A percentile compares a stretch with the other conserved stretches of the same genome.
Evolutionary conservation across 108 stramenopile species (phyloP).

Genomic region (Thalassiosira profunda): DNA sequence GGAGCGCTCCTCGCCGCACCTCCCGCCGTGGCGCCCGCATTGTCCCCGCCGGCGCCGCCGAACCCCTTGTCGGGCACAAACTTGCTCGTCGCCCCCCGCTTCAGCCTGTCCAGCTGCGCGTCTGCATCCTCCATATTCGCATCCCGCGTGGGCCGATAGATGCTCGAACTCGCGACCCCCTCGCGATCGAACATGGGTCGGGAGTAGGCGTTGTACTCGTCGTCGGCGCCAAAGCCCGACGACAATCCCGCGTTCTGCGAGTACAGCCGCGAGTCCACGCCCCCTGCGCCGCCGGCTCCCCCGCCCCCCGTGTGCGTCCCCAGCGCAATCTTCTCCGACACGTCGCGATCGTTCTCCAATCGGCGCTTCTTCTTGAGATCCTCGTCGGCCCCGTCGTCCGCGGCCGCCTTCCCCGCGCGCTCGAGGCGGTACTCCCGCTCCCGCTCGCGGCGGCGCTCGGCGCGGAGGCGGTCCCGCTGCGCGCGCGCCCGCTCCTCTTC

Average conservation of each 20-base stretch:
- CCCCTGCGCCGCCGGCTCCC: constrained; percentile 79
- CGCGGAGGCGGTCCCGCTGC: constrained; percentile 94
- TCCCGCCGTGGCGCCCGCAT: constrained; percentile 50
- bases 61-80: constrained; percentile 90
- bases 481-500: constrained; percentile 75
- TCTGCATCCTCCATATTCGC: constrained; percentile 82
- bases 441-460: constrained; percentile 92
- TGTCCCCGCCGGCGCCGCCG: constrained; percentile 85
- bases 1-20: constrained; percentile 82
- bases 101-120: constrained; percentile 78
- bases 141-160: constrained; percentile 94
- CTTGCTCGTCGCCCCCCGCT: constrained; percentile 79
- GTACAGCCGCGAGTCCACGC: constrained; percentile 96
- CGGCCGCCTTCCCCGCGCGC: constrained; percentile 58
- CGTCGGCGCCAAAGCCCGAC: constrained; percentile 97
- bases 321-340: constrained; percentile 98
- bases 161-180: constrained; percentile 82
- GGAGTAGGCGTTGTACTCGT: constrained; percentile 96
- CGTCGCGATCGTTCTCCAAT: constrained; percentile 94
- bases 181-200: constrained; percentile 95
- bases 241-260: constrained; percentile 96
- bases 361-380: constrained; percentile 83
- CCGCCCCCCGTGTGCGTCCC: constrained; percentile 93
- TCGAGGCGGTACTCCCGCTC: constrained; percentile 96
- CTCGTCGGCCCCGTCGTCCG: constrained; percentile 38